phyloP scores from a whole-genome alignment of 2,329 filamentous ascomycete genomes.

The Nemania sp. region DNA sequence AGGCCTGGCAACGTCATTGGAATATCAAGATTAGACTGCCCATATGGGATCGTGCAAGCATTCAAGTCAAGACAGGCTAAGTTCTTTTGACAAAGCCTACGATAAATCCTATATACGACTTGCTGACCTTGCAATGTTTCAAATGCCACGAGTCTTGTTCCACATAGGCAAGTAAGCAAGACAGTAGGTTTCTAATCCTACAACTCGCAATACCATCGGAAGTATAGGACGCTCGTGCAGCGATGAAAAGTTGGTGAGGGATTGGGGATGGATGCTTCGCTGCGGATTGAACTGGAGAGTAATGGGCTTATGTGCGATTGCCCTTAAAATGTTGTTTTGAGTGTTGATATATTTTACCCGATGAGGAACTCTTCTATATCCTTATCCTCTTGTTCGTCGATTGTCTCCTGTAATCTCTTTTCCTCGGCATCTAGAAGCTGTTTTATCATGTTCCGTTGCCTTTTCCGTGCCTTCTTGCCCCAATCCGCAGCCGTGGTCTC shows the following conservation, averaged over 20 bases:
- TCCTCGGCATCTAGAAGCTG: constrained; percentile 73
- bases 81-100: neutral
- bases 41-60: constrained; percentile 7
- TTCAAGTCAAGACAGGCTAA: neutral
- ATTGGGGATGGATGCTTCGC: constrained; percentile 13
- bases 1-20: neutral
- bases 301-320: constrained; percentile 27
- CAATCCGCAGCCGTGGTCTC: constrained; percentile 67
- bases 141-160: neutral
- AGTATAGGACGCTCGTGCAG: neutral
- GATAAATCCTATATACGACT: constrained; percentile 10
- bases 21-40: neutral
- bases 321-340: constrained; percentile 9
- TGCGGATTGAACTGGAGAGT: constrained; percentile 9
- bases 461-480: constrained; percentile 77
- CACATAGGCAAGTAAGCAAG: neutral
- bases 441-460: constrained; percentile 76
- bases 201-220: constrained; percentile 9
- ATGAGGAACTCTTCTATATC: constrained; percentile 79
- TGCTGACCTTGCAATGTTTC: constrained; percentile 7
- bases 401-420: constrained; percentile 64
- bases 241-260: constrained; percentile 5
- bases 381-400: constrained; percentile 76
- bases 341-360: constrained; percentile 30
- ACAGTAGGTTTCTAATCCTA: constrained; percentile 12